Percentiles rank a stretch among this genome's conserved stretches.
phyloP scores from a whole-genome alignment of 2,329 filamentous ascomycete genomes.

The Arthrobotrys entomopaga region DNA sequence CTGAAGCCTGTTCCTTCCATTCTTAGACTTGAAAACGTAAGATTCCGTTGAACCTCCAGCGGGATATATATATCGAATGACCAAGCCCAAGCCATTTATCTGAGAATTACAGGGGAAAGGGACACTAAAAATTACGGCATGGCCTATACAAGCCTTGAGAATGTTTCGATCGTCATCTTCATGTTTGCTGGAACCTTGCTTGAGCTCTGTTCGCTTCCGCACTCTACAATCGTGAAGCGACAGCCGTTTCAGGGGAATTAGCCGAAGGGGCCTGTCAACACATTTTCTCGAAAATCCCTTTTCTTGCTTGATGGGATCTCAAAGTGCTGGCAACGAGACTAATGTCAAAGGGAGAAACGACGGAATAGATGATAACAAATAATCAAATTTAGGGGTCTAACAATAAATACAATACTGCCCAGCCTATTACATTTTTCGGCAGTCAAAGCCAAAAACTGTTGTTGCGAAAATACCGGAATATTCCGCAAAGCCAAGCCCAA shows the following conservation, averaged over 20 bases:
- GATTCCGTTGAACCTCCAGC: no score
- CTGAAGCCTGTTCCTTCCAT: no score
- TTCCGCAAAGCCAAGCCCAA: not conserved
- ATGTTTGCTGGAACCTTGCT: no score
- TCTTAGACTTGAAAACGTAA: no score
- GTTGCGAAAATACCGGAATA: not conserved
- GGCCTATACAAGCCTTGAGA: no score
- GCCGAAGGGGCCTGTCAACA: slow-evolving; percentile 32
- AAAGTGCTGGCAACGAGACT: no score
- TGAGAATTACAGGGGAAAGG: no score
- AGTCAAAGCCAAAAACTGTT: slow-evolving; percentile 28
- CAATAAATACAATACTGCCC: no score
- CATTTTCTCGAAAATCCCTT: slow-evolving; percentile 8
- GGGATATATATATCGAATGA: no score
- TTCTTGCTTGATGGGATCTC: slow-evolving; percentile 13
- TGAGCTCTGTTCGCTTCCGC: slow-evolving; percentile 35
- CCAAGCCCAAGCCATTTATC: no score
- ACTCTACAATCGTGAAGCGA: slow-evolving; percentile 48
- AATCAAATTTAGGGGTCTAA: not conserved
- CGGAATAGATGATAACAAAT: not conserved
- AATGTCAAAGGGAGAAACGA: slow-evolving; percentile 1
- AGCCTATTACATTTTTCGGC: slow-evolving; percentile 3
- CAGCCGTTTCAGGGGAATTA: slow-evolving; percentile 47
- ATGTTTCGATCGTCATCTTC: no score
- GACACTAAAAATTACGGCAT: no score